phyloP scores from a whole-genome alignment of 495 filamentous ascomycete species.

The Annulohypoxylon maeteangense region DNA sequence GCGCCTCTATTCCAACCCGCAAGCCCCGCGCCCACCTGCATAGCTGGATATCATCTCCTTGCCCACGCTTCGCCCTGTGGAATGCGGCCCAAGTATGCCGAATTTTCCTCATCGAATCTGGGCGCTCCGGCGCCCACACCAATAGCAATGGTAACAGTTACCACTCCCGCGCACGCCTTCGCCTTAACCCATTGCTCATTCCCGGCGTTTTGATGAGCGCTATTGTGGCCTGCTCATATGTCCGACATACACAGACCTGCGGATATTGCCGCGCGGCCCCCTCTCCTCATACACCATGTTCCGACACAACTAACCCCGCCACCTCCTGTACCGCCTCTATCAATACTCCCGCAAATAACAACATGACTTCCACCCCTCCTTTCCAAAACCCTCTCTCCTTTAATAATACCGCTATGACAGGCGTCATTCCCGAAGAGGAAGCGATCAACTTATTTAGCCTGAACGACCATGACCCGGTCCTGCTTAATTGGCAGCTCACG shows the following conservation, averaged over 20 bases:
- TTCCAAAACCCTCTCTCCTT: not conserved
- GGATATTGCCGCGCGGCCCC: slow-evolving; percentile 27
- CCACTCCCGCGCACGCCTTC: slow-evolving; percentile 11
- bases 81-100: slow-evolving; percentile 46
- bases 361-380: not conserved
- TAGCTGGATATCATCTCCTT: slow-evolving; percentile 39
- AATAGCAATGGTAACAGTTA: not conserved
- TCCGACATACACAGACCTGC: slow-evolving; percentile 39
- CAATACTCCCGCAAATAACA: not conserved
- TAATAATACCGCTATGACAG: not conserved
- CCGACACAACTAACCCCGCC: not conserved
- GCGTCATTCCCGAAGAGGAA: not conserved
- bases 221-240: slow-evolving; percentile 47
- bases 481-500: slow-evolving; percentile 35
- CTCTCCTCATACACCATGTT: not conserved
- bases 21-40: slow-evolving; percentile 40
- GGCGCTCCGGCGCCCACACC: not conserved
- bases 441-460: slow-evolving; percentile 40
- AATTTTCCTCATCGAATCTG: slow-evolving; percentile 33
- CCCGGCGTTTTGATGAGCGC: slow-evolving; percentile 49
- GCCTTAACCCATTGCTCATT: slow-evolving; percentile 46
- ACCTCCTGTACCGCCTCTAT: not conserved
- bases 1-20: slow-evolving; percentile 37
- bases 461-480: slow-evolving; percentile 23
- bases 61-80: slow-evolving; percentile 40